Conservation (phyloP, 1,139 yeast species). For the Zygosaccharomyces sapae region DNA sequence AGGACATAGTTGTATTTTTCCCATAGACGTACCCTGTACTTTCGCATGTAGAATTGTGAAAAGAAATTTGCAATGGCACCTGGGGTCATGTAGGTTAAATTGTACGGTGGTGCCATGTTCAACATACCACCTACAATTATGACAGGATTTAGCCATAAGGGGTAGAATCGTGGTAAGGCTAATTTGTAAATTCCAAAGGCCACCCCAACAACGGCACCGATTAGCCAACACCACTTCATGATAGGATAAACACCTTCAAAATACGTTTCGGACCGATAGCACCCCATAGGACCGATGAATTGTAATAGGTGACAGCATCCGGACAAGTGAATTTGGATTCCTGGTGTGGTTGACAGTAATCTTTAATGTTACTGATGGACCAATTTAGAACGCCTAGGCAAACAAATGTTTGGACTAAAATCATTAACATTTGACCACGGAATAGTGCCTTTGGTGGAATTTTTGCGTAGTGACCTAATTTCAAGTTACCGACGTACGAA, state of each 20-base stretch:
- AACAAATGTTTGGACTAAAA: conserved; percentile 44
- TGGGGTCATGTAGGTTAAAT: conserved; percentile 50
- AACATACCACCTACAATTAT: conserved; percentile 46
- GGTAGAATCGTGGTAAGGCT: conserved; percentile 34
- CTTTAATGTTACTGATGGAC: conserved; percentile 46
- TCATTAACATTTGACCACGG: conserved; percentile 52
- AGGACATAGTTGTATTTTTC: conserved; percentile 61
- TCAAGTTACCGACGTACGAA: conserved; percentile 51
- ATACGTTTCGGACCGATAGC: conserved; percentile 63
- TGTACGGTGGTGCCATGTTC: conserved; percentile 49
- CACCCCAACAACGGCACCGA: conserved; percentile 48
- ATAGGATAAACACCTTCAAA: conserved; percentile 47
- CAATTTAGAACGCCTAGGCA: conserved; percentile 53
- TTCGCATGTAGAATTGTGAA: conserved; percentile 52
- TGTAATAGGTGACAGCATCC: conserved; percentile 44
- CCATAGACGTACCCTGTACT: conserved; percentile 54
- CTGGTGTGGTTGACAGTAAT: conserved; percentile 46
- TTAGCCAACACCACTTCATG: conserved; percentile 49
- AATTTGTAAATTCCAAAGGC: conserved; percentile 43
- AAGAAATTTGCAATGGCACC: conserved; percentile 46
- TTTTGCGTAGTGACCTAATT: conserved; percentile 58
- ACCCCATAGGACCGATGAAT: conserved; percentile 59
- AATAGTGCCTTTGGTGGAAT: conserved; percentile 60
- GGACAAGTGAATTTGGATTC: conserved; percentile 45
- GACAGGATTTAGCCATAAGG: conserved; percentile 46